These are phyloP conservation scores for Aspergillus pseudotamarii DNA, from an alignment of 2,329 filamentous ascomycete genomes.

Conservation along the genomic window DNA sequence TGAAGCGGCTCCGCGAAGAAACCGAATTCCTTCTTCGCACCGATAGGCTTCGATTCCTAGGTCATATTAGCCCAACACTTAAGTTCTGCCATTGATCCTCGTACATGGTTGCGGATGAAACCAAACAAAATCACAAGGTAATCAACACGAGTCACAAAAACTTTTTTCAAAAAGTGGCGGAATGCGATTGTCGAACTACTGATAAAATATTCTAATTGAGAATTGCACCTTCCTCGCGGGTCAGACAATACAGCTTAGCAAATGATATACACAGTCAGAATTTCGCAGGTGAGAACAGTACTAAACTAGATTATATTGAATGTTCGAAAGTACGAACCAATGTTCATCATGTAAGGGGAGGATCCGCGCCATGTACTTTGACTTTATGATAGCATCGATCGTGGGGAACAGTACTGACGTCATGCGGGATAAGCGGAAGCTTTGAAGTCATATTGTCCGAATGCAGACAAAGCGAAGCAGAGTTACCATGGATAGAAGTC, in stretches of 20 bases:
- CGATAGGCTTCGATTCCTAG: slow-evolving; percentile 48
- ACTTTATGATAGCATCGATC: slow-evolving; percentile 8
- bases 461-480: slow-evolving; percentile 16
- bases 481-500: slow-evolving; percentile 1
- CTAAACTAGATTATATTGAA: not conserved
- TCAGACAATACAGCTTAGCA: not conserved
- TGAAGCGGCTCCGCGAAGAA: slow-evolving; percentile 67
- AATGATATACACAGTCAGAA: not conserved
- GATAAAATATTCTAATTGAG: not conserved
- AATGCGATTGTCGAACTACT: not conserved
- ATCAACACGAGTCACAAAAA: not conserved
- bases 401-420: slow-evolving; percentile 29
- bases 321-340: not conserved
- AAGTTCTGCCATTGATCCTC: not conserved
- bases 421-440: slow-evolving; percentile 31
- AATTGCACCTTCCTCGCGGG: not conserved
- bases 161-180: not conserved
- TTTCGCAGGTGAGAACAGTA: not conserved
- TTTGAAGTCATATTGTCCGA: slow-evolving; percentile 30
- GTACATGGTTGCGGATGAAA: slow-evolving; percentile 16
- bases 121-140: not conserved
- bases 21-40: slow-evolving; percentile 39
- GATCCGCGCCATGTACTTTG: slow-evolving; percentile 18
- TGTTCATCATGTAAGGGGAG: not conserved
- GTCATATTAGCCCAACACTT: not conserved